Base-by-base conservation (phyloP, 164 flowering plant species). In the Aristolochia contorta region DNA sequence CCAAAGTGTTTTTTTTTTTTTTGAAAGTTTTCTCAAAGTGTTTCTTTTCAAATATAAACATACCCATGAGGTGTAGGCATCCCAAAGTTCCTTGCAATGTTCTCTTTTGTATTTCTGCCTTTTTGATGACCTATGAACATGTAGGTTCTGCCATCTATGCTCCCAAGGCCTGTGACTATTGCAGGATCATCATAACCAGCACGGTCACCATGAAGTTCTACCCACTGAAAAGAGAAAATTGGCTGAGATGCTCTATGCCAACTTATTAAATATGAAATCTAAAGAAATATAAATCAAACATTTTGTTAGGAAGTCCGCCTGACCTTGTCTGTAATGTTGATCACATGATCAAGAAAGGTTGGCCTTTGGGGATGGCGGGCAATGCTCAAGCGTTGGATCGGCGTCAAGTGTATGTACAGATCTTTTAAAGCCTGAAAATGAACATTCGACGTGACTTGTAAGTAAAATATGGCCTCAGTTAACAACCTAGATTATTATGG, bases 51-150 rank as follows among this genome's bases (percentile, higher is more conserved):
- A 12, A 7, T 18, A 32, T 52, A 50, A 8, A 63, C 79, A 74
- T 82, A 93, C 97, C 99, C 99, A 69, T 93, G 97, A 18, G 99
- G 99, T 66, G 97, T 90, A 73, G 99, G 99, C 99, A 93, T 93
- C 59, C 96, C 99, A 80, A 93, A 93, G 74, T 93, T 93, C n/a
- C 97, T 89, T 57, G 77, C 65, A 58, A 93, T 86, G 66, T 88
- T 90, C 72, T 90, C 99, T 72, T 93, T 93, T 41, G 99, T 86
- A 49, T 93, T 86, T 72, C 97, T 80, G 14, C 99, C 99, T 73
- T 90, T 90, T 53, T 93, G 99, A 58, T 93, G 99, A 65, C 97
- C 99, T 48, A 93, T 90, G 77, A 93, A 88, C 96, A 90, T 85
- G 68, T 84, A 90, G 54, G 74, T 75, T 67, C 70, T 77, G 58